Conservation (phyloP, 352 stramenopile genomes). For the Pilasporangium apinafurcum region DNA sequence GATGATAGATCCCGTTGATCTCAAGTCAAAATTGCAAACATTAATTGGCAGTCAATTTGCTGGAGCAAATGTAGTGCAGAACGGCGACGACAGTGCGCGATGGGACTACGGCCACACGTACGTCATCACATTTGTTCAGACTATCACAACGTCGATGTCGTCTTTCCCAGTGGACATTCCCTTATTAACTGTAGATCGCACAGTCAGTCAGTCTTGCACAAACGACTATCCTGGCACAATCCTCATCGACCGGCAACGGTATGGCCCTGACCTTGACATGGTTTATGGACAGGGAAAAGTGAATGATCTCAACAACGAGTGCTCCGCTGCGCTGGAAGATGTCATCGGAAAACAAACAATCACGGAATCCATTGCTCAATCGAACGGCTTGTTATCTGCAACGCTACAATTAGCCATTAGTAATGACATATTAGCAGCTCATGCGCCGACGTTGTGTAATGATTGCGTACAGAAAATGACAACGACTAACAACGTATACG, state of each 20-base stretch:
- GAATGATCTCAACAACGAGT: constrained; percentile 46
- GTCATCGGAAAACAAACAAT: constrained; percentile 47
- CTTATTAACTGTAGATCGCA: constrained; percentile 19
- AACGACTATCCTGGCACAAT: constrained; percentile 19
- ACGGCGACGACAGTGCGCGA: constrained; percentile 40
- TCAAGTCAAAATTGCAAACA: constrained; percentile 19
- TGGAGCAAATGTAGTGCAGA: constrained; percentile 15
- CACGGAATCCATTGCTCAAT: constrained; percentile 13
- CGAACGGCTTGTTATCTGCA: constrained; percentile 15
- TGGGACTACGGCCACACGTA: constrained; percentile 79
- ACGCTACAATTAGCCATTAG: constrained; percentile 43
- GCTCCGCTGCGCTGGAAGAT: constrained; percentile 22
- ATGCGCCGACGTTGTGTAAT: constrained; percentile 34
- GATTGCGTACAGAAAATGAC: constrained; percentile 56
- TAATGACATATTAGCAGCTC: constrained; percentile 12
- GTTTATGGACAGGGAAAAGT: constrained; percentile 50
- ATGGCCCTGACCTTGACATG: constrained; percentile 45
- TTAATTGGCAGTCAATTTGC: constrained; percentile 24
- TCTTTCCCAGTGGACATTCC: constrained; percentile 34
- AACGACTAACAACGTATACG: too few relatives aligned
- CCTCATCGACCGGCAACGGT: constrained; percentile 22
- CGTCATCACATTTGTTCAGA: constrained; percentile 37
- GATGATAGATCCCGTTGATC: constrained; percentile 3
- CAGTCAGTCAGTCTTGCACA: constrained; percentile 20
- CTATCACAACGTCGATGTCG: constrained; percentile 24